Conservation (phyloP, 2,329 filamentous ascomycete genomes). For the Aspergillus puulaauensis region DNA sequence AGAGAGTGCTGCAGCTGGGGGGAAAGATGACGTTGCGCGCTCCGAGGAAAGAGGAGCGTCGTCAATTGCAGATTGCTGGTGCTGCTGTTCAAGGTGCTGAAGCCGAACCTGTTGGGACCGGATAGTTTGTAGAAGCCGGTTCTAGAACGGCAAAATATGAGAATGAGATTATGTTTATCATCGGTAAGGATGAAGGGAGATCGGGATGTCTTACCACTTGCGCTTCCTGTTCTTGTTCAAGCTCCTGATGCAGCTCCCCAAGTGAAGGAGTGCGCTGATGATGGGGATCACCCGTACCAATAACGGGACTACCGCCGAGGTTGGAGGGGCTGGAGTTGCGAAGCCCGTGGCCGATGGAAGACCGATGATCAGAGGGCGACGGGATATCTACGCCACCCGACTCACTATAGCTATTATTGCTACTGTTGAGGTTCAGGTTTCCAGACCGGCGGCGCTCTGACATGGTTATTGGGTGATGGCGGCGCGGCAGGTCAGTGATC, state of each 20-base stretch:
- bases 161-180: slow-evolving; percentile 1
- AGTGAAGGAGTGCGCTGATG: slow-evolving; percentile 50
- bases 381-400: slow-evolving; percentile 34
- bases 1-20: slow-evolving; percentile 30
- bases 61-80: slow-evolving; percentile 40
- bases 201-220: slow-evolving; percentile 43
- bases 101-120: slow-evolving; percentile 48
- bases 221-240: slow-evolving; percentile 53
- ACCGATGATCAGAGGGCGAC: slow-evolving; percentile 37
- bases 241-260: slow-evolving; percentile 51
- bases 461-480: slow-evolving; percentile 37
- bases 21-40: slow-evolving; percentile 38
- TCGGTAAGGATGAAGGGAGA: slow-evolving; percentile 1
- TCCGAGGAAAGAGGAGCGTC: slow-evolving; percentile 46
- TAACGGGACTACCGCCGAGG: slow-evolving; percentile 41
- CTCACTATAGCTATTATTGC: slow-evolving; percentile 14
- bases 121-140: slow-evolving; percentile 52
- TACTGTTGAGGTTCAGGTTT: slow-evolving; percentile 41
- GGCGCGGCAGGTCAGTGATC: slow-evolving; percentile 61
- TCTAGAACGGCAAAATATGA: slow-evolving; percentile 30
- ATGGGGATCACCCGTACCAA: slow-evolving; percentile 47
- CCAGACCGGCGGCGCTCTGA: slow-evolving; percentile 46
- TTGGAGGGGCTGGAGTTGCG: slow-evolving; percentile 45
- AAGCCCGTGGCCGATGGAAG: slow-evolving; percentile 39
- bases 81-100: slow-evolving; percentile 39